phyloP scores from a whole-genome alignment of 768 basidiomycete genomes.

The Leucocoprinus leucothites region DNA sequence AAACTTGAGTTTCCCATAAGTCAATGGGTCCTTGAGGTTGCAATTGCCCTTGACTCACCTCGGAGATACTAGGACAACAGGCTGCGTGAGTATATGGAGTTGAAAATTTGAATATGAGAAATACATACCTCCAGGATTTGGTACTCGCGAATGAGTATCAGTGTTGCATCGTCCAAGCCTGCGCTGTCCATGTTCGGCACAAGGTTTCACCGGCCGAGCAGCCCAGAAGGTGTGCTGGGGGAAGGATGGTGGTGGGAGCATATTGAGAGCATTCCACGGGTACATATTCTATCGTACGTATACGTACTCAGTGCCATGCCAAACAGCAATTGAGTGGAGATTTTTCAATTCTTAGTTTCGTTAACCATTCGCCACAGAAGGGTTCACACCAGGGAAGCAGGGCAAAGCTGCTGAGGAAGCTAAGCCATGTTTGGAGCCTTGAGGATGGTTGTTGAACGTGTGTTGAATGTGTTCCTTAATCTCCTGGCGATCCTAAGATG shows the following conservation, averaged over 20 bases:
- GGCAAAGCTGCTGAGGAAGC: not conserved
- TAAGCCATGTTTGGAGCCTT: too few species aligned
- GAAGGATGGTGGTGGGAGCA: not conserved
- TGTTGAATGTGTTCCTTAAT: too few species aligned
- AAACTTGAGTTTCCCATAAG: not conserved
- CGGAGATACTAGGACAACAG: not conserved
- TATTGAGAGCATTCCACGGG: not conserved
- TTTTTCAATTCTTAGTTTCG: too few species aligned
- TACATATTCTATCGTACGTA: not conserved
- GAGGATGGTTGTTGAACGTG: too few species aligned
- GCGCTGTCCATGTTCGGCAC: not conserved
- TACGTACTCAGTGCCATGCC: not conserved
- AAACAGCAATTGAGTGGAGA: not conserved
- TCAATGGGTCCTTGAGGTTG: too few species aligned
- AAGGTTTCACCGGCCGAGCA: not conserved
- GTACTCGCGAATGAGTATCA: not conserved
- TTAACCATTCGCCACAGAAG: too few species aligned
- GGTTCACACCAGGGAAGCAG: not conserved
- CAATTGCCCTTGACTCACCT: not conserved
- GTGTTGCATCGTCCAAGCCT: not conserved
- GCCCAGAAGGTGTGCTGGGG: not conserved
- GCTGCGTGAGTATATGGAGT: too few species aligned
- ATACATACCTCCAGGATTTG: not conserved
- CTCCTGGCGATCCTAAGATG: too few species aligned
- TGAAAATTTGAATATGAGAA: too few species aligned